Evolutionary conservation across 2,329 filamentous ascomycete genomes (phyloP), one percentile per base, ranked within the genome.

Genomic region (Fusarium hostae): DNA sequence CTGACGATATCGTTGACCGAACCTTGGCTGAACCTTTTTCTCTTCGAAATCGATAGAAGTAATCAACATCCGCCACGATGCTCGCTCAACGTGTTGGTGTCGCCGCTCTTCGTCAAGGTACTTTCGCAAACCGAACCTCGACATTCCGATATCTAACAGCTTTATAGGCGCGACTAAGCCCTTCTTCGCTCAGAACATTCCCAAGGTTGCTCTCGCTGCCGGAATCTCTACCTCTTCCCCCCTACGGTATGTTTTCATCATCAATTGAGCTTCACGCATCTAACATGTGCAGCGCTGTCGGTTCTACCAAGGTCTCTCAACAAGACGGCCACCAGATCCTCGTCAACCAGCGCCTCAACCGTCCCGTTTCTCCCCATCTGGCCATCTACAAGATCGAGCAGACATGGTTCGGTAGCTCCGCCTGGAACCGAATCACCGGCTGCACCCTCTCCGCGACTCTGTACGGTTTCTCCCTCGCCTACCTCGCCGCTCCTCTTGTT

Each of bases 381-480:
- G 81, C 84, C 78, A 95, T 97, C 88, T 98, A 98, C 90, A 88
- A 90, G 81, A 89, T 92, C 66, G 90, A 94, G 82, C 92, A 98
- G 84, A 96, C 94, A 76, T 97, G 91, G 91, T 91, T 93, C 82
- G 87, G 87, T 75, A 91, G 90, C 76, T 90, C 86, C 63, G 86
- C 87, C 74, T 87, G 93, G 83, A 93, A 94, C 85, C 94, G 95
- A 78, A 90, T 97, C 84, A 95, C 94, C n/a, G 95, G 94, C 77
- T 84, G 87, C 79, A 82, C 87, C 66, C 87, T 97, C 74, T 91
- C 90, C 66, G 93, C 91, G 72, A 83, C 86, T 54, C 87, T 97
- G 71, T 98, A 98, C 87, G 82, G 89, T 80, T 97, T 94, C 86
- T 90, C 92, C 71, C 82, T 90, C 73, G 89, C 91, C 59, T 98